Evolutionary conservation across 768 basidiomycete species (phyloP).

Genomic region (Kwoniella sp.): DNA sequence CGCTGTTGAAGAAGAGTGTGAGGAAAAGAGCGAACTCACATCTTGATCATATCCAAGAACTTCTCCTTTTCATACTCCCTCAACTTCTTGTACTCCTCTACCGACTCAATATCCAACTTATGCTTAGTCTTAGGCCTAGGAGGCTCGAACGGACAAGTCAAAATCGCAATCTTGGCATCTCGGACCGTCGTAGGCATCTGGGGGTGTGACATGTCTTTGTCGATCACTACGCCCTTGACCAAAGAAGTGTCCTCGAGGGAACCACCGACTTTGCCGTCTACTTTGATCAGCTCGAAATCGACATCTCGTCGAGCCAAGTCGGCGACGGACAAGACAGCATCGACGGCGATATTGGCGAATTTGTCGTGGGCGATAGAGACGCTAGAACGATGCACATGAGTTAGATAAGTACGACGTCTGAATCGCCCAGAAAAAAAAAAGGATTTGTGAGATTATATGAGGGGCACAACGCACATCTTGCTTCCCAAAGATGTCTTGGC

Average conservation of each 20-base stretch:
- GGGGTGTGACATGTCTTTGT: conserved; percentile 99
- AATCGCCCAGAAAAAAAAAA: no score
- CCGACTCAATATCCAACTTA: conserved; percentile 92
- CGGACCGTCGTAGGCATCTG: conserved; percentile 90
- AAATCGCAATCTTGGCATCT: conserved; percentile 90
- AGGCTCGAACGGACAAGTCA: conserved; percentile 98
- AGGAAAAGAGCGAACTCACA: conserved; percentile 41
- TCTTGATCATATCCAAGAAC: conserved; percentile 93
- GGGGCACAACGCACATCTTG: conserved; percentile 79
- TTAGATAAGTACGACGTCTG: not conserved
- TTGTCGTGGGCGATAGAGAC: conserved; percentile 95
- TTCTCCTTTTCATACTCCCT: conserved; percentile 94
- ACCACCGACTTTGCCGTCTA: conserved; percentile 97
- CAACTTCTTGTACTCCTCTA: conserved; percentile 94
- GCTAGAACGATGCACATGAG: no score
- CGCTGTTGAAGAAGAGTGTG: no score
- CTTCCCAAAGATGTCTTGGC: conserved; percentile 95
- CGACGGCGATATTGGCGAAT: conserved; percentile 96
- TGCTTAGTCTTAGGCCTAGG: conserved; percentile 99
- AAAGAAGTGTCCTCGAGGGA: conserved; percentile 91
- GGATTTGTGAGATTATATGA: no score
- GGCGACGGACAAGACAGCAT: conserved; percentile 91
- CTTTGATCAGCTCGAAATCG: conserved; percentile 97
- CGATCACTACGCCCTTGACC: conserved; percentile 95
- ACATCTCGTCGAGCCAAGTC: conserved; percentile 94